A percentile compares a stretch with the other conserved stretches of the same genome.
Evolutionary conservation across 805 yeast genomes (phyloP).

Genomic region (Zygotorulaspora florentina): DNA sequence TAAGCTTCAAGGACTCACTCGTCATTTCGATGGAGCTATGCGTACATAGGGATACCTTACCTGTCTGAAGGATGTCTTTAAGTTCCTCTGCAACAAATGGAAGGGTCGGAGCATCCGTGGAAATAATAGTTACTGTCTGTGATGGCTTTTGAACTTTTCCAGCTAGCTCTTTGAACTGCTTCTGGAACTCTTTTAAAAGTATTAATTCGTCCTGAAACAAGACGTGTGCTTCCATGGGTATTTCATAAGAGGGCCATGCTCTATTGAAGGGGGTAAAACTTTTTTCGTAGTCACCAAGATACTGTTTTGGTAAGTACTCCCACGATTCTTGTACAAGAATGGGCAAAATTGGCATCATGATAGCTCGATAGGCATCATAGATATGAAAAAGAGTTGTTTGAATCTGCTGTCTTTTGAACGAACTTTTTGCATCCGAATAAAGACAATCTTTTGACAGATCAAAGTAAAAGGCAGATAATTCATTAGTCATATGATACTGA

Average conservation of each 20-base stretch:
- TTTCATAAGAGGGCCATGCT: conserved; percentile 10
- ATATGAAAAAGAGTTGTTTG: conserved; percentile 65
- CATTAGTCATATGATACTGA: conserved; percentile 67
- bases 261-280: neutral
- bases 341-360: conserved; percentile 80
- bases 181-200: conserved; percentile 20
- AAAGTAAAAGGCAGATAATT: conserved; percentile 78
- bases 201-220: conserved; percentile 21
- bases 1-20: conserved; percentile 14
- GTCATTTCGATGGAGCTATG: conserved; percentile 8
- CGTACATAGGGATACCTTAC: conserved; percentile 46
- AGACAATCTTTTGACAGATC: conserved; percentile 81
- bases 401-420: conserved; percentile 38
- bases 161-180: conserved; percentile 17
- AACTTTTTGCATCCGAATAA: conserved; percentile 58
- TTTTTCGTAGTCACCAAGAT: conserved; percentile 14
- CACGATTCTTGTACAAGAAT: conserved; percentile 84
- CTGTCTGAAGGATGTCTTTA: conserved; percentile 58
- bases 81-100: conserved; percentile 40
- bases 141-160: conserved; percentile 24
- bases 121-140: conserved; percentile 32
- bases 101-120: conserved; percentile 4
- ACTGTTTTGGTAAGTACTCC: conserved; percentile 47
- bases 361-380: conserved; percentile 55
- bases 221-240: neutral